A percentile compares a stretch with the other conserved stretches of the same genome.
These are phyloP conservation scores for Apiospora sp. DNA, from an alignment of 2,329 filamentous ascomycete species.

Conservation along the genomic window DNA sequence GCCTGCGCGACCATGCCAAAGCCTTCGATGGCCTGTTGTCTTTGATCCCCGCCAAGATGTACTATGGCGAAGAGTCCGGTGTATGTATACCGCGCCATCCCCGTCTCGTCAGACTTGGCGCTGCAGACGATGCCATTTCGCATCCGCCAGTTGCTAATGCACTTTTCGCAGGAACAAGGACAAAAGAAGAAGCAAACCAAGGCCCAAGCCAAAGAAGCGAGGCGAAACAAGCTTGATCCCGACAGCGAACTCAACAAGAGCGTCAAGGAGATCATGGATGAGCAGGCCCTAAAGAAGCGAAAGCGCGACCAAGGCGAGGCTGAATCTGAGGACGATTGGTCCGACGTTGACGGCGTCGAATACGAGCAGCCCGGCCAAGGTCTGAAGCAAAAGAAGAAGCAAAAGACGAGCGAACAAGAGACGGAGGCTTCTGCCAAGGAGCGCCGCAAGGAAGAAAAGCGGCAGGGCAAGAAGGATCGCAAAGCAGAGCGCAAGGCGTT, in stretches of 20 bases:
- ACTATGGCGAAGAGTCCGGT: constrained; percentile 85
- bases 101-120: constrained; percentile 1
- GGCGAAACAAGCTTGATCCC: constrained; percentile 89
- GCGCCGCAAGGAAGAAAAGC: constrained; percentile 57
- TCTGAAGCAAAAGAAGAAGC: constrained; percentile 61
- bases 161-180: constrained; percentile 76
- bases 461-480: constrained; percentile 57
- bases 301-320: constrained; percentile 63
- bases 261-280: constrained; percentile 92
- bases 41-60: constrained; percentile 88
- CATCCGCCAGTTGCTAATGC: constrained; percentile 32
- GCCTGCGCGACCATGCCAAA: constrained; percentile 67
- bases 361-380: constrained; percentile 71
- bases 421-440: constrained; percentile 60
- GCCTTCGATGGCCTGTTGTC: constrained; percentile 89
- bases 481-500: constrained; percentile 47
- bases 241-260: constrained; percentile 81
- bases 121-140: neutral
- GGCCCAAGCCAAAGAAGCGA: constrained; percentile 81
- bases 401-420: constrained; percentile 51
- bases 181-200: constrained; percentile 95
- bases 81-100: constrained; percentile 61
- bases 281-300: constrained; percentile 77
- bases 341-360: constrained; percentile 60
- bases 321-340: constrained; percentile 55